A percentile compares a stretch with the other conserved stretches of the same genome.
Evolutionary conservation across 164 flowering plant species (phyloP).

Genomic region (Liriodendron chinense): DNA sequence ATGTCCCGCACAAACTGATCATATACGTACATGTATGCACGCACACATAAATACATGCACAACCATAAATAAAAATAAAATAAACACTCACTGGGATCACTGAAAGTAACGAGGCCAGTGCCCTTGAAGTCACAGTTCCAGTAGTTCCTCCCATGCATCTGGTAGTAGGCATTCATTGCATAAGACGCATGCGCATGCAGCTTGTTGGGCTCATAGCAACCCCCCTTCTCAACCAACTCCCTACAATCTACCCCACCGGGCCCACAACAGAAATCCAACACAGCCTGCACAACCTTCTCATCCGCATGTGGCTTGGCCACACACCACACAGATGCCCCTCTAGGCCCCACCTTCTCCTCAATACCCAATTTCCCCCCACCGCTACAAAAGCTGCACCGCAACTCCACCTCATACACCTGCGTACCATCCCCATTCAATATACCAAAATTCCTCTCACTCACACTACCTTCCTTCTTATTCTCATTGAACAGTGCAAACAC

Average conservation of each 20-base stretch:
- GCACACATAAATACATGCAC: background rate
- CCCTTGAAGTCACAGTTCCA: slow-evolving; percentile 76
- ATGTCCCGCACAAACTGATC: background rate
- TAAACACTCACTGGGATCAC: slow-evolving; percentile 57
- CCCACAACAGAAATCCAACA: slow-evolving; percentile 66
- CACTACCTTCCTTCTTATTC: slow-evolving; percentile 51
- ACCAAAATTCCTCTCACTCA: slow-evolving; percentile 66
- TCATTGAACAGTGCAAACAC: slow-evolving; percentile 71
- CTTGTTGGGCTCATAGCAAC: slow-evolving; percentile 51
- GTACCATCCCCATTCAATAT: slow-evolving; percentile 55
- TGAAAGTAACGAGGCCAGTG: slow-evolving; percentile 61
- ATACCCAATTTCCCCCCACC: slow-evolving; percentile 26
- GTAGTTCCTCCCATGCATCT: slow-evolving; percentile 72
- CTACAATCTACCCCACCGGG: slow-evolving; percentile 66
- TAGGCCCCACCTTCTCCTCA: slow-evolving; percentile 22
- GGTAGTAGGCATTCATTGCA: slow-evolving; percentile 71
- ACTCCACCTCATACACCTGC: slow-evolving; percentile 52
- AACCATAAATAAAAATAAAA: background rate
- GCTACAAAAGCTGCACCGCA: slow-evolving; percentile 56
- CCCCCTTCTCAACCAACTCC: slow-evolving; percentile 42
- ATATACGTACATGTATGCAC: too few species aligned
- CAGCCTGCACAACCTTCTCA: slow-evolving; percentile 51
- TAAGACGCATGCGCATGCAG: slow-evolving; percentile 65
- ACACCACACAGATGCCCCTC: slow-evolving; percentile 69
- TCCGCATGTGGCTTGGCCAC: slow-evolving; percentile 66